Percentiles rank a stretch among this genome's conserved stretches.
phyloP scores from a whole-genome alignment of 768 basidiomycete species.

The Hemileccinum rubropunctum region DNA sequence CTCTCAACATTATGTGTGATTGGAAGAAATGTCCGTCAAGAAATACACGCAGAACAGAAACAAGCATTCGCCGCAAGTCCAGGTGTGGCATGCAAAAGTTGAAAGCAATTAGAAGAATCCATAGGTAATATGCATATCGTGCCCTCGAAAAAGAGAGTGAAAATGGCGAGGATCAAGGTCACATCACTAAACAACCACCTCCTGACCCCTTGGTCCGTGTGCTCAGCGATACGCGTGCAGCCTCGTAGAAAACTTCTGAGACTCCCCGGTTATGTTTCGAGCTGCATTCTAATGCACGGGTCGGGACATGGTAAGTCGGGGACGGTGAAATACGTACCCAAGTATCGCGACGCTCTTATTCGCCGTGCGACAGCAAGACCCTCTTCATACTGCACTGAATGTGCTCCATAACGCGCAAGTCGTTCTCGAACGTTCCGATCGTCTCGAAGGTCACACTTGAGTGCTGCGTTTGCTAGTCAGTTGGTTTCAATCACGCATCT shows the following conservation, averaged over 20 bases:
- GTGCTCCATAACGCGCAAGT: conserved; percentile 64
- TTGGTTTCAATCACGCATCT: background rate
- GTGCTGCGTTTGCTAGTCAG: conserved; percentile 47
- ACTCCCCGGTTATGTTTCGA: conserved; percentile 97
- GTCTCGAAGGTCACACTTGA: conserved; percentile 95
- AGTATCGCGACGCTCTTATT: conserved; percentile 90
- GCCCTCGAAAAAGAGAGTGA: background rate
- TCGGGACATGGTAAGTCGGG: background rate
- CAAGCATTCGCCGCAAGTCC: background rate
- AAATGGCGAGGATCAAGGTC: conserved; percentile 20
- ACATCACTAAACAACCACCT: conserved; percentile 59
- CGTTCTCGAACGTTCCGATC: conserved; percentile 71
- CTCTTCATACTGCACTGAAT: conserved; percentile 88
- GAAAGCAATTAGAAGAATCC: conserved; percentile 20
- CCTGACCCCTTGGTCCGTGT: conserved; percentile 68
- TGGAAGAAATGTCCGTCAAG: conserved; percentile 7
- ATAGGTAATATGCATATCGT: conserved; percentile 21
- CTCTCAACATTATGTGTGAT: background rate
- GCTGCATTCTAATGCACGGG: conserved; percentile 71
- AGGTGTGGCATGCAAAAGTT: background rate
- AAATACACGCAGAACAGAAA: conserved; percentile 9
- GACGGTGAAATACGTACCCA: conserved; percentile 56
- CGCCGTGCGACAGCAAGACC: conserved; percentile 84
- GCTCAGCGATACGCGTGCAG: conserved; percentile 78
- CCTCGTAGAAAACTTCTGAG: conserved; percentile 89